A percentile compares a stretch with the other conserved stretches of the same genome.
phyloP scores from a whole-genome alignment of 495 filamentous ascomycete species.

The Talaromyces thailandensis region DNA sequence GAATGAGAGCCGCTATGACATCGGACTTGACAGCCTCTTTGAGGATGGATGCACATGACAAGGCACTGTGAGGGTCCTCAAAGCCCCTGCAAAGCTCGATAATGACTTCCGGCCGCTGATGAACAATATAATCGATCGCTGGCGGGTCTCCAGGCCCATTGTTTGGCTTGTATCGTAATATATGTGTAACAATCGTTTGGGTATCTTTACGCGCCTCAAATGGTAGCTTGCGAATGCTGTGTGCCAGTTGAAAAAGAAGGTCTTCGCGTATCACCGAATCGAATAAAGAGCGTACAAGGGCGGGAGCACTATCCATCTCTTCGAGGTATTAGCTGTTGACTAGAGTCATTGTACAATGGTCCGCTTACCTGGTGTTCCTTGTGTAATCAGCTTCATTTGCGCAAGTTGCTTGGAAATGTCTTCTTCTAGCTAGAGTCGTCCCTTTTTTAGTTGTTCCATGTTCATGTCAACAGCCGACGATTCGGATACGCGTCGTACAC shows the following conservation, averaged over 20 bases:
- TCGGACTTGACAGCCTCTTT: slow-evolving; percentile 90
- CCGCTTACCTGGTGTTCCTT: slow-evolving; percentile 67
- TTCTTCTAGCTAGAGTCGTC: slow-evolving; percentile 49
- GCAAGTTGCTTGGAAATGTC: slow-evolving; percentile 67
- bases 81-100: slow-evolving; percentile 86
- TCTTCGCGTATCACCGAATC: slow-evolving; percentile 78
- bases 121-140: slow-evolving; percentile 77
- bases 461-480: slow-evolving; percentile 8
- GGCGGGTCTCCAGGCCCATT: slow-evolving; percentile 54
- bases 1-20: slow-evolving; percentile 73
- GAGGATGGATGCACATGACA: slow-evolving; percentile 83
- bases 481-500: slow-evolving; percentile 18
- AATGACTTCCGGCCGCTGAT: slow-evolving; percentile 76
- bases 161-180: slow-evolving; percentile 69
- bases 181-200: slow-evolving; percentile 82
- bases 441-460: neutral
- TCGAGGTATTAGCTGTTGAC: slow-evolving; percentile 5
- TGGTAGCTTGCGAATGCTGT: slow-evolving; percentile 68
- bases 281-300: slow-evolving; percentile 74
- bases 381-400: slow-evolving; percentile 76
- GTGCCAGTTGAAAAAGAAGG: slow-evolving; percentile 71
- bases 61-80: slow-evolving; percentile 80
- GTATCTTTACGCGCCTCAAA: slow-evolving; percentile 92
- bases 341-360: neutral
- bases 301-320: slow-evolving; percentile 81